Percentiles rank a stretch among this genome's conserved stretches.
Conservation (phyloP, 202 grass and related monocot species). For the Brachypodium distachyon region DNA sequence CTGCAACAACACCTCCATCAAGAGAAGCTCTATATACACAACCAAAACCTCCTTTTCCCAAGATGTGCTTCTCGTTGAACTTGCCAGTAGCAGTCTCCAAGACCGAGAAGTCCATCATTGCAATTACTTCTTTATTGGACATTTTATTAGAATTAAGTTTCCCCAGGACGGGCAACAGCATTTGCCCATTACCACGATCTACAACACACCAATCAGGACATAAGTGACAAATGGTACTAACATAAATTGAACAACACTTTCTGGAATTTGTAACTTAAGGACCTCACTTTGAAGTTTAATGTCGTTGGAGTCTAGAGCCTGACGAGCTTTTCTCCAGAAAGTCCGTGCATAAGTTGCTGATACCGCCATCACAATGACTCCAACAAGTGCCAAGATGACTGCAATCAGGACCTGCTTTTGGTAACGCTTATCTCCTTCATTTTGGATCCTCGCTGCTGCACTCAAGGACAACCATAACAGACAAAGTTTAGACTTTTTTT, state of each 20-base stretch:
- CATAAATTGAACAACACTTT: not conserved
- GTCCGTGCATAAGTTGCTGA: slow-evolving; percentile 25
- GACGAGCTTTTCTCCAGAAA: slow-evolving; percentile 21
- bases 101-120: slow-evolving; percentile 49
- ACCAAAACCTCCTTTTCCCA: slow-evolving; percentile 69
- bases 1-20: slow-evolving; percentile 39
- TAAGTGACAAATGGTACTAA: not conserved
- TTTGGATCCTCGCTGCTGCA: not conserved
- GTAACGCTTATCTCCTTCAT: slow-evolving; percentile 6
- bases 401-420: slow-evolving; percentile 17
- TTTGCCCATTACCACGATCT: slow-evolving; percentile 23
- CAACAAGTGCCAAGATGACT: slow-evolving; percentile 22
- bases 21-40: slow-evolving; percentile 59
- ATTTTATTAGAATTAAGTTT: slow-evolving; percentile 57
- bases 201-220: not conserved
- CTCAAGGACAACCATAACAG: not conserved
- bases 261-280: not conserved
- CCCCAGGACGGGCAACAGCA: slow-evolving; percentile 35
- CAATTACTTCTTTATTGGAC: slow-evolving; percentile 49
- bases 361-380: not conserved
- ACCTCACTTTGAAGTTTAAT: slow-evolving; percentile 24
- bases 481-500: not conserved
- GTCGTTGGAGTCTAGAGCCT: slow-evolving; percentile 7
- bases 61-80: slow-evolving; percentile 54
- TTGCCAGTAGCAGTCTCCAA: slow-evolving; percentile 56